phyloP scores from a whole-genome alignment of 805 yeast species.

The Wickerhamiella galacta region DNA sequence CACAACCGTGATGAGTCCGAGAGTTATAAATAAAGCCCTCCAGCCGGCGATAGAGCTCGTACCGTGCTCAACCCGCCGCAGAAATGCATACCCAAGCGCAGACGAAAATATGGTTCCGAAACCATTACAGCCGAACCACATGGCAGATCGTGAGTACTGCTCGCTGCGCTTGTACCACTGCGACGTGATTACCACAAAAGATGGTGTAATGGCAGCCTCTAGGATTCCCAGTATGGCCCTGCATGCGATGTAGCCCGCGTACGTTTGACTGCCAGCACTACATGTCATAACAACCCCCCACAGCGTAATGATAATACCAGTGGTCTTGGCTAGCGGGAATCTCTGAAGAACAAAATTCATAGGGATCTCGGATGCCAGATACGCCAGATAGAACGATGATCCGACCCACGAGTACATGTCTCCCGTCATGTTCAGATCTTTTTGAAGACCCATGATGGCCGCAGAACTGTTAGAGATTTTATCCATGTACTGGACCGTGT shows the following conservation, averaged over 20 bases:
- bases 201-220: slow-evolving; percentile 39
- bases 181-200: slow-evolving; percentile 37
- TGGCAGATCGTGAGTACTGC: slow-evolving; percentile 30
- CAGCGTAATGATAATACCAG: slow-evolving; percentile 25
- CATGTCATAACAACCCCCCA: slow-evolving; percentile 35
- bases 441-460: slow-evolving; percentile 34
- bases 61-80: slow-evolving; percentile 11
- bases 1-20: slow-evolving; percentile 37
- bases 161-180: slow-evolving; percentile 36
- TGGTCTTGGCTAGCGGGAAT: slow-evolving; percentile 39
- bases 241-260: slow-evolving; percentile 30
- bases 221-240: slow-evolving; percentile 34
- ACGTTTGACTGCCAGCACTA: slow-evolving; percentile 29
- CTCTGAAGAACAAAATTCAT: slow-evolving; percentile 33
- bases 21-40: slow-evolving; percentile 39
- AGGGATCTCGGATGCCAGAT: slow-evolving; percentile 39
- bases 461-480: slow-evolving; percentile 37
- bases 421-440: slow-evolving; percentile 31
- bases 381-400: slow-evolving; percentile 50
- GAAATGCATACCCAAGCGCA: slow-evolving; percentile 33
- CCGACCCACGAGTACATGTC: slow-evolving; percentile 32
- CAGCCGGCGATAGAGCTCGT: slow-evolving; percentile 24
- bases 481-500: slow-evolving; percentile 44
- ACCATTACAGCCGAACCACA: slow-evolving; percentile 30
- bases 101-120: slow-evolving; percentile 31